Percentiles rank a stretch among this genome's conserved stretches.
phyloP scores from a whole-genome alignment of 2,329 filamentous ascomycete species.

The Colletotrichum sp. region DNA sequence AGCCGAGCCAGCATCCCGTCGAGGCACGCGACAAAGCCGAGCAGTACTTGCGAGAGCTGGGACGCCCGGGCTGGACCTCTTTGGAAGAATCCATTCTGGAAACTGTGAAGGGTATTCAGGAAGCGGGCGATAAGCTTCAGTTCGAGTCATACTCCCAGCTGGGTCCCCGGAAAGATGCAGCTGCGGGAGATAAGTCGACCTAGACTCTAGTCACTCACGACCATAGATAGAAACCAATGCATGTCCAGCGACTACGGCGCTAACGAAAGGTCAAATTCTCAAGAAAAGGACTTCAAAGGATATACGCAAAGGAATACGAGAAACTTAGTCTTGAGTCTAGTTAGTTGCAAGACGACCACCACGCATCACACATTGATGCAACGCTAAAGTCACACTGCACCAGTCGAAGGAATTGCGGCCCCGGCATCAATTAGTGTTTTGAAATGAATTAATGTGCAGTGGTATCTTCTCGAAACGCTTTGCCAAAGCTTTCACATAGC shows the following conservation, averaged over 20 bases:
- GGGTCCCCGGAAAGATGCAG: neutral
- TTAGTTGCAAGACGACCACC: too few species aligned
- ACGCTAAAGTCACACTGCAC: neutral
- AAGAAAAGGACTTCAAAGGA: too few species aligned
- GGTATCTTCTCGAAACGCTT: neutral
- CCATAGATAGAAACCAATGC: neutral
- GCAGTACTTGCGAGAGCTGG: neutral
- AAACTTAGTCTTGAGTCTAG: too few species aligned
- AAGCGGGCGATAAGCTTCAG: neutral
- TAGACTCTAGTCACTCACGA: neutral
- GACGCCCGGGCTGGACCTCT: neutral
- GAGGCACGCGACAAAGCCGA: neutral
- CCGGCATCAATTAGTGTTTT: neutral
- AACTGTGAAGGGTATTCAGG: neutral
- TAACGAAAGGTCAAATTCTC: too few species aligned
- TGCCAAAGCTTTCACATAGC: neutral
- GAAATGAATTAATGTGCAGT: too few species aligned
- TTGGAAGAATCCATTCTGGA: neutral
- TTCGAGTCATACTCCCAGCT: neutral
- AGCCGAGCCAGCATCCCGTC: neutral
- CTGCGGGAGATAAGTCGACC: neutral
- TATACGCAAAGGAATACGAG: too few species aligned
- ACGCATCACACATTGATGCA: neutral
- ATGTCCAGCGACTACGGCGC: too few species aligned
- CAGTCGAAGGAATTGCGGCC: neutral